Conservation (phyloP, 345 rosid species). For the Aurinia saxatilis region DNA sequence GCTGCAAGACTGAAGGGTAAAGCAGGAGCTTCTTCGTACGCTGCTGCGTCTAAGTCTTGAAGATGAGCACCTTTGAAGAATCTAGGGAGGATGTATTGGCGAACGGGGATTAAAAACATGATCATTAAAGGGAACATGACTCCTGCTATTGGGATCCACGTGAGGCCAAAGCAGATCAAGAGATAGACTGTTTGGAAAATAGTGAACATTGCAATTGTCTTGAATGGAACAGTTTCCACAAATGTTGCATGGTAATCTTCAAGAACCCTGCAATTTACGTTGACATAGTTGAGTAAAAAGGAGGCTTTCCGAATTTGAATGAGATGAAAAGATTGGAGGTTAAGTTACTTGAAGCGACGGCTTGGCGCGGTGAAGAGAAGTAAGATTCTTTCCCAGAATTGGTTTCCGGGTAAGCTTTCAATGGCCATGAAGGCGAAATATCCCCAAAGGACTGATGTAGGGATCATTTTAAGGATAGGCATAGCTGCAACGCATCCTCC, state of each 20-base stretch:
- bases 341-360: slow-evolving; percentile 74
- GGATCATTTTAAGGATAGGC: slow-evolving; percentile 89
- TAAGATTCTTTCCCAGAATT: slow-evolving; percentile 94
- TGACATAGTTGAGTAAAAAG: not conserved
- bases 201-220: slow-evolving; percentile 69
- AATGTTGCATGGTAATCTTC: slow-evolving; percentile 83
- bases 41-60: slow-evolving; percentile 93
- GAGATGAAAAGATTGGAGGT: not conserved
- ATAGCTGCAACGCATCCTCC: slow-evolving; percentile 86
- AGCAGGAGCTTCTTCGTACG: slow-evolving; percentile 92
- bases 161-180: slow-evolving; percentile 78
- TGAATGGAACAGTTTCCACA: slow-evolving; percentile 92
- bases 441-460: slow-evolving; percentile 96
- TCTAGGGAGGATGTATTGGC: slow-evolving; percentile 81
- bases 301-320: slow-evolving; percentile 19
- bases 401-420: slow-evolving; percentile 95
- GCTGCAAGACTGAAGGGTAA: slow-evolving; percentile 56
- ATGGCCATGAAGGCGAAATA: slow-evolving; percentile 98
- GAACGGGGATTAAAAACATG: slow-evolving; percentile 85
- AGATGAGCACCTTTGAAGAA: slow-evolving; percentile 86
- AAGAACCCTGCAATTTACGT: slow-evolving; percentile 49
- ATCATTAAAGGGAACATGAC: slow-evolving; percentile 88
- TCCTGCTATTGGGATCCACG: slow-evolving; percentile 95
- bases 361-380: slow-evolving; percentile 90
- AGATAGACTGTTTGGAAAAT: slow-evolving; percentile 72